Base-by-base conservation (phyloP, 495 filamentous ascomycete genomes). In the Penicillium paradoxum region DNA sequence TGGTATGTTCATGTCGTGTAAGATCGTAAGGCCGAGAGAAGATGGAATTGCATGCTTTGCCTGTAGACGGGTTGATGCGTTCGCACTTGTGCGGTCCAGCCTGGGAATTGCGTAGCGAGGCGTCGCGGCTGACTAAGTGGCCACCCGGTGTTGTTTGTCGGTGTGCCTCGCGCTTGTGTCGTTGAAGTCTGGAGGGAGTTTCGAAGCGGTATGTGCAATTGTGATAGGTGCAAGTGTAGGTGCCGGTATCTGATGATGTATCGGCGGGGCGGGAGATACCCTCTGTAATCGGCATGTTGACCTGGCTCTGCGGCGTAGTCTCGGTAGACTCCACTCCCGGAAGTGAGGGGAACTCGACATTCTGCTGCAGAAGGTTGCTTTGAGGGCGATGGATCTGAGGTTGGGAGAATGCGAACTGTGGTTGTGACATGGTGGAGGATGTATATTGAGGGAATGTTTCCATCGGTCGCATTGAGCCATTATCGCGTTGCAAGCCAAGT, bases 11-110 rank as follows among this genome's bases (percentile, higher is more conserved):
- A 67, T 98, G 93, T 9, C 93, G 81, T 9, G 93, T 98, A 29
- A 98, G 81, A 72, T 98, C 93, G 80, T 98, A 98, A 29, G 92
- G 91, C n/a, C 93, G 80, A 2, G 92, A 96, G 75, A 98, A 98
- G 51, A 93, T 77, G 7, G 89, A 92, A 67, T 93, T 96, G 81
- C 93, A 98, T 3, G 92, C 89, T 73, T 97, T 97, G 48, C 88
- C 88, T 4, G 93, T 98, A 56, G 89, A 91, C 1, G 95, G 93
- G 72, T 98, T 98, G 70, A 89, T 89, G 46, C 90, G 86, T 64
- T 89, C 85, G 69, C 93, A 96, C 64, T 82, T 85, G 75, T 96
- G 91, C 29, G 91, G 91, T 1, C 91, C 91, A 7, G 89, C 87
- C 70, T 95, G 90, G 24, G 83, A 87, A 62, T 89, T 91, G 65